Conservation (phyloP, 441 rosid genomes). For the Aleurites moluccanus region DNA sequence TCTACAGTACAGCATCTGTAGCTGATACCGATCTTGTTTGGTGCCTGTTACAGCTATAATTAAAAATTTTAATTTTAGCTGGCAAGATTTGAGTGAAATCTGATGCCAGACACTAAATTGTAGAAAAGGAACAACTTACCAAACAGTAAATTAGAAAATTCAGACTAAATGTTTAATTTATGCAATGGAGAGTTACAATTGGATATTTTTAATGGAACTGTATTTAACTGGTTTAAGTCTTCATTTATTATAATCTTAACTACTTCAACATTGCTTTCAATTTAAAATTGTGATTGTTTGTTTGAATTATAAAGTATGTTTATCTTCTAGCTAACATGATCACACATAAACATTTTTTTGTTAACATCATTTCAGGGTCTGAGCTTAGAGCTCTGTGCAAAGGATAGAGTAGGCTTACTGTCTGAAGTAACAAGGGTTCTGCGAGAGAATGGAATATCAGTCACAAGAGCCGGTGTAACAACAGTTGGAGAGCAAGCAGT, state of each 20-base stretch:
- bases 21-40: neutral
- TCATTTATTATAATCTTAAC: too few species aligned
- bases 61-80: too few species aligned
- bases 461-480: slow-evolving; percentile 77
- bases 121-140: neutral
- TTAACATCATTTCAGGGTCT: slow-evolving; percentile 48
- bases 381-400: slow-evolving; percentile 83
- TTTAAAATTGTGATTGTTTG: too few species aligned
- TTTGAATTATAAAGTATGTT: too few species aligned
- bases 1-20: neutral
- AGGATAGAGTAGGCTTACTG: slow-evolving; percentile 79
- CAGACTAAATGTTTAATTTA: neutral
- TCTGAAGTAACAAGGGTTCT: slow-evolving; percentile 82
- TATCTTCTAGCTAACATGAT: neutral
- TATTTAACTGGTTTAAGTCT: too few species aligned
- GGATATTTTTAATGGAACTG: too few species aligned
- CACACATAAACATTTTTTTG: neutral
- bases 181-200: too few species aligned
- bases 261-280: too few species aligned
- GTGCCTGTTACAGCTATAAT: too few species aligned
- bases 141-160: neutral
- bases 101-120: too few species aligned
- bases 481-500: slow-evolving; percentile 74
- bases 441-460: slow-evolving; percentile 74
- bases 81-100: too few species aligned